Conservation (phyloP, 2,329 filamentous ascomycete genomes). For the Paramyrothecium sp. region DNA sequence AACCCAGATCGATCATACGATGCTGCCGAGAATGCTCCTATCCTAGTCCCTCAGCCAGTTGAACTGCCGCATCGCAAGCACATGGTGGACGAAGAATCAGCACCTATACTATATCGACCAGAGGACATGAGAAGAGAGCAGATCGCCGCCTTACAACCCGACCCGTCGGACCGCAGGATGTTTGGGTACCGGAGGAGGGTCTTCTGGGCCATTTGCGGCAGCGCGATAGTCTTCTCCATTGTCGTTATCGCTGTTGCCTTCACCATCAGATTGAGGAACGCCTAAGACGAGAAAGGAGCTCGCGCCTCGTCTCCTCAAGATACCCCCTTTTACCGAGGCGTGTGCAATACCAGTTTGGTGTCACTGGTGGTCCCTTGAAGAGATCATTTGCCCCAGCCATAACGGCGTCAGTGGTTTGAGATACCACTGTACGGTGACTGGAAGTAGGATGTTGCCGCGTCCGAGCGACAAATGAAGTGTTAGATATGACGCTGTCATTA, state of each 20-base stretch:
- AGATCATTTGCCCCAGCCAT: no score
- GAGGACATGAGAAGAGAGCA: background rate
- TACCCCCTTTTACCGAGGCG: no score
- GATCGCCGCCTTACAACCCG: background rate
- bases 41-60: background rate
- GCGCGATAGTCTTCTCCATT: background rate
- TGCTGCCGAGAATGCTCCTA: background rate
- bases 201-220: background rate
- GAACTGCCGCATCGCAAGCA: background rate
- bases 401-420: no score
- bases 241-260: background rate
- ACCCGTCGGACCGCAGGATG: background rate
- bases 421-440: no score
- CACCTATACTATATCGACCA: background rate
- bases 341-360: no score
- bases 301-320: no score
- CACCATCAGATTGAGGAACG: background rate
- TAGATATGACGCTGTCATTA: no score
- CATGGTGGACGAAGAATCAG: background rate
- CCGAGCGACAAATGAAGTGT: no score
- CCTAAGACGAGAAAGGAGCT: no score
- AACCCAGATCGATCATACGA: background rate
- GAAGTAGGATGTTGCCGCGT: no score
- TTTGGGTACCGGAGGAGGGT: background rate
- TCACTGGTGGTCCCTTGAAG: no score